These are phyloP conservation scores for Gelatoporia subvermispora DNA, from an alignment of 768 basidiomycete genomes.

Conservation along the genomic window DNA sequence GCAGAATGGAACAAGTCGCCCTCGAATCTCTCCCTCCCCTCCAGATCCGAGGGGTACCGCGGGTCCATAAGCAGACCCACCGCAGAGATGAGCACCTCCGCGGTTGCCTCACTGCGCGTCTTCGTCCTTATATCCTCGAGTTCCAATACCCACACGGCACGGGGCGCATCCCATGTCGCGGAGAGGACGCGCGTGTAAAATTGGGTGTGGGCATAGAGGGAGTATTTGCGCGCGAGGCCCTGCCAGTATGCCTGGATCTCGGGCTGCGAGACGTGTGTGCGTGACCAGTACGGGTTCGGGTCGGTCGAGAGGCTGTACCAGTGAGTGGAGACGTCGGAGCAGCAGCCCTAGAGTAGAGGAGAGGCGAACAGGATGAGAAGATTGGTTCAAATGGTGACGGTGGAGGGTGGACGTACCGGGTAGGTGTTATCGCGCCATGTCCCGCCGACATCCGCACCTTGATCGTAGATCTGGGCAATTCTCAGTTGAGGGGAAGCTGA, in stretches of 20 bases:
- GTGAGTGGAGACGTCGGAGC: slow-evolving; percentile 19
- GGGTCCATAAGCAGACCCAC: slow-evolving; percentile 21
- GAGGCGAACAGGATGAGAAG: background rate
- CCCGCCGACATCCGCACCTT: slow-evolving; percentile 21
- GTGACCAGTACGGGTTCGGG: slow-evolving; percentile 23
- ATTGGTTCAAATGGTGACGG: background rate
- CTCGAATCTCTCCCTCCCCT: slow-evolving; percentile 20
- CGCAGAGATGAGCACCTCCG: slow-evolving; percentile 27
- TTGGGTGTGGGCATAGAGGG: slow-evolving; percentile 16
- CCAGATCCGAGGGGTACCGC: slow-evolving; percentile 19
- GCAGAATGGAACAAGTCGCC: slow-evolving; percentile 27
- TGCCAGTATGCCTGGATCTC: slow-evolving; percentile 26
- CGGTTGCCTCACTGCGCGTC: slow-evolving; percentile 9
- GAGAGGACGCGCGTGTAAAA: slow-evolving; percentile 24
- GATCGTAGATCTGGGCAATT: slow-evolving; percentile 29
- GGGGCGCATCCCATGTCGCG: slow-evolving; percentile 23
- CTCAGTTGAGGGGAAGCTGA: background rate
- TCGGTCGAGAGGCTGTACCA: slow-evolving; percentile 26
- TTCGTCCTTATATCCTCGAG: slow-evolving; percentile 18
- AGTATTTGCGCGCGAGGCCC: slow-evolving; percentile 14
- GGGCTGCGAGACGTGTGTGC: slow-evolving; percentile 18
- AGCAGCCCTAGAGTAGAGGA: slow-evolving; percentile 18
- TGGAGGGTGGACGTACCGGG: slow-evolving; percentile 12
- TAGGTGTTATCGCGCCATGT: slow-evolving; percentile 26
- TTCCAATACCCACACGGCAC: slow-evolving; percentile 21